phyloP scores from a whole-genome alignment of 352 stramenopile genomes.

The Globisporangium nunn region DNA sequence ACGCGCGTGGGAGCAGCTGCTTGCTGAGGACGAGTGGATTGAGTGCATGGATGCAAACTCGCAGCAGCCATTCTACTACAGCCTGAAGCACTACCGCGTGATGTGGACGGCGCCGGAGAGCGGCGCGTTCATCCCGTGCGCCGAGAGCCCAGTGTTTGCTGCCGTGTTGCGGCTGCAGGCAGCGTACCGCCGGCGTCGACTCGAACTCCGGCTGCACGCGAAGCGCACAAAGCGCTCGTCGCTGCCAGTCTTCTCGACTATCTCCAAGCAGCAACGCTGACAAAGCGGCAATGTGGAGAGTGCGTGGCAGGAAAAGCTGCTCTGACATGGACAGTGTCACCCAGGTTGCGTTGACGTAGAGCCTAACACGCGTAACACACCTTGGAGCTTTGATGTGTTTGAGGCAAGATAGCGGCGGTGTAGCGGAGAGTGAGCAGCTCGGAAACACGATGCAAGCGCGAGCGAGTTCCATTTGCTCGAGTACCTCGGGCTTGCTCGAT shows the following conservation, averaged over 20 bases:
- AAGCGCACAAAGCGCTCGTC: conserved; percentile 43
- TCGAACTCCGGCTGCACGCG: conserved; percentile 35
- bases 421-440: too few relatives aligned
- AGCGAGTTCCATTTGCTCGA: too few relatives aligned
- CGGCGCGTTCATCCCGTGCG: conserved; percentile 38
- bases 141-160: conserved; percentile 44
- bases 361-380: too few relatives aligned
- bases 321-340: too few relatives aligned
- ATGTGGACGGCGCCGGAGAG: conserved; percentile 27
- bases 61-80: conserved; percentile 60
- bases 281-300: too few relatives aligned
- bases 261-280: conserved; percentile 4
- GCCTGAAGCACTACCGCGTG: conserved; percentile 41
- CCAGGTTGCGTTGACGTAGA: too few relatives aligned
- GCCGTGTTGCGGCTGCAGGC: conserved; percentile 52
- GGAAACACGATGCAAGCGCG: too few relatives aligned
- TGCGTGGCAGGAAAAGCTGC: too few relatives aligned
- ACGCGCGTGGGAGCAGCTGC: conserved; percentile 26
- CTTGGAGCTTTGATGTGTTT: too few relatives aligned
- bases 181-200: conserved; percentile 39
- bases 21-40: conserved; percentile 63
- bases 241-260: conserved; percentile 41
- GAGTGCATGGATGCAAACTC: conserved; percentile 43
- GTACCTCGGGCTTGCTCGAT: too few relatives aligned
- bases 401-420: too few relatives aligned